These are phyloP conservation scores for Penicillium frequentans DNA, from an alignment of 2,329 filamentous ascomycete genomes.

Conservation along the genomic window DNA sequence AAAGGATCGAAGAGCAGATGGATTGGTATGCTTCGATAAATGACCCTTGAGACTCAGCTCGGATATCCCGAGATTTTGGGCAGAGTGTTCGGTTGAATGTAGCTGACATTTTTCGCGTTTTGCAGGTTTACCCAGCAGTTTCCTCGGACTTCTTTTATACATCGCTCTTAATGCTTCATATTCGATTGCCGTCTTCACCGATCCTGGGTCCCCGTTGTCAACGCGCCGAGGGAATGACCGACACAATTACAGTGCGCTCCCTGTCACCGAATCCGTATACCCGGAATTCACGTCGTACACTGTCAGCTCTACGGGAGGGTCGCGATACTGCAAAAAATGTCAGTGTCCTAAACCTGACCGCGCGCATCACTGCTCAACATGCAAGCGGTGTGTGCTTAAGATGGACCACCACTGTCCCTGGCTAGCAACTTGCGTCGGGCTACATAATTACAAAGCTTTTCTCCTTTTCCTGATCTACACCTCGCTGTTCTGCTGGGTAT, in stretches of 20 bases:
- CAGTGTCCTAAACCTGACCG: slow-evolving; percentile 92
- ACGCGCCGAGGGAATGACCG: slow-evolving; percentile 28
- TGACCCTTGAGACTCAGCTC: background rate
- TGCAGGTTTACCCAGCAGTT: slow-evolving; percentile 51
- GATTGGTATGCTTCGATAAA: slow-evolving; percentile 34
- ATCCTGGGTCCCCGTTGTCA: slow-evolving; percentile 68
- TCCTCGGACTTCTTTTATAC: slow-evolving; percentile 71
- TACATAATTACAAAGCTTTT: slow-evolving; percentile 95
- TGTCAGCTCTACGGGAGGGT: slow-evolving; percentile 84
- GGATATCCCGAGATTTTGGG: background rate
- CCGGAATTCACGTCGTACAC: slow-evolving; percentile 73
- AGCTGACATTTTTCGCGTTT: background rate
- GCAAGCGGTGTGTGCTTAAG: slow-evolving; percentile 90
- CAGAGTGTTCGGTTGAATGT: background rate
- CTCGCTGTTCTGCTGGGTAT: slow-evolving; percentile 78
- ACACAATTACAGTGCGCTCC: slow-evolving; percentile 71
- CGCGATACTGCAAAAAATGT: slow-evolving; percentile 96
- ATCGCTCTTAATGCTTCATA: slow-evolving; percentile 83
- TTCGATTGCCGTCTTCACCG: slow-evolving; percentile 88
- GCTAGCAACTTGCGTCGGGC: slow-evolving; percentile 91
- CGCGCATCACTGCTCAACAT: slow-evolving; percentile 94
- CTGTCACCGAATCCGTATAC: slow-evolving; percentile 67
- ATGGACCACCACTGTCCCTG: slow-evolving; percentile 99
- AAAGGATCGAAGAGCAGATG: slow-evolving; percentile 51
- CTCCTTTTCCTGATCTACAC: slow-evolving; percentile 89